Base-by-base conservation (phyloP, 768 basidiomycete genomes). In the Thelephora aurantiotincta region DNA sequence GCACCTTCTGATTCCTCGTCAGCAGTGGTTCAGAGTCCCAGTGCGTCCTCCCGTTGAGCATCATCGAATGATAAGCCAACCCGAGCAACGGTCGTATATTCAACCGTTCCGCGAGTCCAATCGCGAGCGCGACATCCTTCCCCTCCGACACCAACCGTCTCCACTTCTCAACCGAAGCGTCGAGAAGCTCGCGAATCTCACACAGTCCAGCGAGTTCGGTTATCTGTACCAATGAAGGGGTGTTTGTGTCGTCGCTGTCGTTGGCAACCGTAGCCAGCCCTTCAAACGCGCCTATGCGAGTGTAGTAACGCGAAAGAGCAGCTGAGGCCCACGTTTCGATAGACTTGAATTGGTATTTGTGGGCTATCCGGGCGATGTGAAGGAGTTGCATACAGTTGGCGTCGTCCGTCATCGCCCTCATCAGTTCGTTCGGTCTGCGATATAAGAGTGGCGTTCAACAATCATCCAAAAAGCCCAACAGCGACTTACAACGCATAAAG, bases 121-220 rank as follows among this genome's bases (percentile, higher is more conserved):
- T 68, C 14, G 74, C 68, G 5, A 69, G 63, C 5, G 65, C 64
- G 19, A 74, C 63, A 45, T 73, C 68, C 48, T 66, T 63, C 13
- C 68, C 64, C 44, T 72, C 68, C 33, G 62, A 59, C 5, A 77
- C 66, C 49, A 69, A 65, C 5, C 67, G 65, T 49, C 69, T 72
- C 75, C 73, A 77, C 44, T 67, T 67, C 20, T 53, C 45, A 7
- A 70, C 62, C 0, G 69, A 65, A 0, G 63, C 61, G 2, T 69
- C 67, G 33, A 71, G 65, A 2, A 77, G 65, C 35, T 65, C 63
- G 2, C 61, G 61, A 35, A 69, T 66, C 36, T 73, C 68, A 57
- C 72, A 75, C 3, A 76, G 64, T 19, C 70, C 67, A 1, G 74
- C 73, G 16, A 74, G 65, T 52, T 74, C 72, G 2, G 75, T 77